Evolutionary conservation across 495 filamentous ascomycete genomes (phyloP), one percentile per base, ranked within the genome.

Genomic region (Pyrenula aspistea): DNA sequence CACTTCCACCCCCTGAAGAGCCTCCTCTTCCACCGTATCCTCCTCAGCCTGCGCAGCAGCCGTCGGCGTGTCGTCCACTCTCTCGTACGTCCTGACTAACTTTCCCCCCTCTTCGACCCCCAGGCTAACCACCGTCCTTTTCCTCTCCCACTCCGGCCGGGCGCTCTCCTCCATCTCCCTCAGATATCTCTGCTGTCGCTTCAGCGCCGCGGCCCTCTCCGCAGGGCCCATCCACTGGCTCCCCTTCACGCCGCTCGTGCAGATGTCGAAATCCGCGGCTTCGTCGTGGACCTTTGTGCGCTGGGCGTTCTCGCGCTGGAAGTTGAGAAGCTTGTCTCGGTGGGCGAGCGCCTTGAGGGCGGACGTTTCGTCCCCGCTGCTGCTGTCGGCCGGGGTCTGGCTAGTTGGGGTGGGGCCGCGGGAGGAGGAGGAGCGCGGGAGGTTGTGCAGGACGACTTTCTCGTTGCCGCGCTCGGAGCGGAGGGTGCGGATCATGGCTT

Each of bases 261-360:
- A 8, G 8, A 52, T 20, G 54, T 97, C 93, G 59, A 93, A 97
- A 62, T 98, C 93, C 0, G 91, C 85, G 1, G 89, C 91, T 67
- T 98, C 92, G 67, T 98, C 93, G 22, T 90, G 81, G 12, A 98
- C 86, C 24, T 84, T 88, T 2, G 93, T 98, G 10, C 93, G 74
- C 51, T 82, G 81, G 0, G 91, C 91, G 60, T 95, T 96, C 63
- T 95, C 83, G 10, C 88, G 83, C 65, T 98, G 93, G 68, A 88
- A 98, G 0, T 71, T 71, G 0, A 98, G 77, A 1, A 98, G 74
- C 55, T 78, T 86, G 64, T 98, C 91, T 0, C 92, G 77, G 58
- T 98, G 93, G 55, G 84, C 83, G 54, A 81, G 75, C 1, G 88
- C 88, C 56, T 73, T 80, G 47, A 65, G 71, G 59, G 76, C 75